Base-by-base conservation (phyloP, 2,329 filamentous ascomycete species). In the Xylaria sp. region DNA sequence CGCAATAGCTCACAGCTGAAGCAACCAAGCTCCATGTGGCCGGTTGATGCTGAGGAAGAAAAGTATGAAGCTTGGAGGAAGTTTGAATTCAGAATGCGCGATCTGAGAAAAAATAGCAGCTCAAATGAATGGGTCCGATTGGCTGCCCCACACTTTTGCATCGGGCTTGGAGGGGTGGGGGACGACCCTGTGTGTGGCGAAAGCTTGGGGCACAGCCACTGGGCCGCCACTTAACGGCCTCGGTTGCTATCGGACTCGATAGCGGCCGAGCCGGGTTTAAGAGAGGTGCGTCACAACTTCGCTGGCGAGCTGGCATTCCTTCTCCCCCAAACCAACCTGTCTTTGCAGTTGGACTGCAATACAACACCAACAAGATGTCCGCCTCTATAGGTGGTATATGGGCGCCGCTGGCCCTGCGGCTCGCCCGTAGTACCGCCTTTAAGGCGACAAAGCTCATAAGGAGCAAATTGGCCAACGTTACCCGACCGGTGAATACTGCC, bases 321-420 rank as follows among this genome's bases (percentile, higher is more conserved):
- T 41, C 46, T 50, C 23, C 13, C 30, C 60, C 63, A 43, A 65
- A 57, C 57, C 69, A 63, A 70, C 55, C 23, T 53, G 30, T 62
- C 58, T 48, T 53, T 25, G 45, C 58, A 57, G 39, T 56, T 70
- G 65, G 70, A 68, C 71, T 72, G 74, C 71, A 70, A 72, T 69
- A 73, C 71, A 48, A 74, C 70, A 71, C 73, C 72, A 57, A 67
- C 78, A 84, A 72, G 72, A 89, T 89, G 87, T 83, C 83, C 80
- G 83, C 85, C 77, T 78, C 80, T 13, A 58, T 73, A 77, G 85
- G 85, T 82, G 85, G 84, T 80, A 81, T 87, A 78, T 87, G 83
- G 86, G 86, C 83, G 75, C 84, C 86, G 67, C 81, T 82, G 77
- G 84, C 85, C 80, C 79, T 87, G 77, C 85, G 85, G 78, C 79